Evolutionary conservation across 805 yeast species (phyloP).

Genomic region (Teunomyces funiuensis): DNA sequence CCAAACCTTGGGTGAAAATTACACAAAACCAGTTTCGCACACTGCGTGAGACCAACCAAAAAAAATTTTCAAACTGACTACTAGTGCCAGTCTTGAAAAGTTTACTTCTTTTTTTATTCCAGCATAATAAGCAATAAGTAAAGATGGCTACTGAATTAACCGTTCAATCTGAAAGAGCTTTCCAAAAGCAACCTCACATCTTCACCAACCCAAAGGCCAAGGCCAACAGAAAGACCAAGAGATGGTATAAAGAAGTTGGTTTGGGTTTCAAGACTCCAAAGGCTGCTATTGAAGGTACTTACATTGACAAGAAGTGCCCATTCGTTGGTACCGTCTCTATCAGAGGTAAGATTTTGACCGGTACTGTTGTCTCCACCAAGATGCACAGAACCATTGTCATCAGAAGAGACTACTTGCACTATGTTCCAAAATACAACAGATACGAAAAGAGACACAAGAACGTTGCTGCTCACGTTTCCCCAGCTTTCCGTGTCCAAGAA

Average conservation of each 20-base stretch:
- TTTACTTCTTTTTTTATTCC: slow-evolving; percentile 10
- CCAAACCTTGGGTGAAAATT: slow-evolving; percentile 2
- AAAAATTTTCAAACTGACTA: slow-evolving; percentile 12
- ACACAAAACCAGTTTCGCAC: slow-evolving; percentile 1
- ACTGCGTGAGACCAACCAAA: slow-evolving; percentile 4
- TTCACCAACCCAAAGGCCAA: slow-evolving; percentile 99
- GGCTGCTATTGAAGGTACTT: slow-evolving; percentile 96
- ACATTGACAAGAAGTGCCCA: slow-evolving; percentile 99
- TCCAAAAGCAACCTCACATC: slow-evolving; percentile 99
- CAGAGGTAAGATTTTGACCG: slow-evolving; percentile 99
- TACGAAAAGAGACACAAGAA: slow-evolving; percentile 99
- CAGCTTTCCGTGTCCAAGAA: slow-evolving; percentile 99
- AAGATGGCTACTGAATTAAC: slow-evolving; percentile 99
- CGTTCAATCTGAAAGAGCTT: slow-evolving; percentile 99
- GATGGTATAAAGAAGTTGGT: slow-evolving; percentile 99
- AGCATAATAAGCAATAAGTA: slow-evolving; percentile 14
- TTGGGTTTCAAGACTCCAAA: slow-evolving; percentile 99
- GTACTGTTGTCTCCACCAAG: slow-evolving; percentile 99
- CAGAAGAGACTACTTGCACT: slow-evolving; percentile 99
- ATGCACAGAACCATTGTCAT: slow-evolving; percentile 99
- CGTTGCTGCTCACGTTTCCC: slow-evolving; percentile 99
- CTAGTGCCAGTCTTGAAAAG: slow-evolving; percentile 3
- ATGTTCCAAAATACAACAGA: slow-evolving; percentile 99
- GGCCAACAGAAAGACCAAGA: slow-evolving; percentile 98
- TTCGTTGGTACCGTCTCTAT: slow-evolving; percentile 95